Base-by-base conservation (phyloP, 2,329 filamentous ascomycete species). In the Pseudopyricularia cyperi region DNA sequence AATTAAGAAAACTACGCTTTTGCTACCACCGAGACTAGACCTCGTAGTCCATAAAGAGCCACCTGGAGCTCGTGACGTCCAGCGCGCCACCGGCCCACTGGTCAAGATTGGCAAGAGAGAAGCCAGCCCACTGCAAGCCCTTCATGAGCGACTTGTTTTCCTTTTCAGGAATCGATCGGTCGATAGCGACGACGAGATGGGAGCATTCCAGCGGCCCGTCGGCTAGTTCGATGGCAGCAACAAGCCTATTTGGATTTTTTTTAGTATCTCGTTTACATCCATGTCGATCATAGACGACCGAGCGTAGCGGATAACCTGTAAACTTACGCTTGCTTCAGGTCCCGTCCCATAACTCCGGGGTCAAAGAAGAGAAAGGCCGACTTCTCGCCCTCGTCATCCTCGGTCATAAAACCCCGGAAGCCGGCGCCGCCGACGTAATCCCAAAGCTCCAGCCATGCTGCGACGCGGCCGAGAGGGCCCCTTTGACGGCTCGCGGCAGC, bases 101-200 rank as follows among this genome's bases (percentile, higher is more conserved):
- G 59, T 89, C 83, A 44, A 96, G 74, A 24, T 87, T 91, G 49
- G 81, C 82, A 58, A 91, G 77, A 63, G 87, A 86, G 63, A 95
- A 95, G 52, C 90, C 90, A 57, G 94, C 90, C 90, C 90, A 96
- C 65, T 89, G 87, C 50, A 96, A 77, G 61, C 89, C 90, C 66
- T 85, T 88, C 62, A 85, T 80, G 59, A 91, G 73, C 54, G 82
- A 74, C 59, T 83, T 79, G 53, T 78, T 72, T 56, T 87, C 80
- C 54, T 76, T 70, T 26, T 75, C 68, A 37, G 79, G 75, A 56
- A 84, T 79, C 46, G 73, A 72, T 57, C 89, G 85, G 65, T 91
- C 88, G 56, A 95, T 76, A 67, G 87, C 90, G 60, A 89, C 80
- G 56, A 94, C 80, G 56, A 95, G 79, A 63, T 85, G 80, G 52